phyloP scores from a whole-genome alignment of 2,329 filamentous ascomycete species.

The Claviceps arundinis region DNA sequence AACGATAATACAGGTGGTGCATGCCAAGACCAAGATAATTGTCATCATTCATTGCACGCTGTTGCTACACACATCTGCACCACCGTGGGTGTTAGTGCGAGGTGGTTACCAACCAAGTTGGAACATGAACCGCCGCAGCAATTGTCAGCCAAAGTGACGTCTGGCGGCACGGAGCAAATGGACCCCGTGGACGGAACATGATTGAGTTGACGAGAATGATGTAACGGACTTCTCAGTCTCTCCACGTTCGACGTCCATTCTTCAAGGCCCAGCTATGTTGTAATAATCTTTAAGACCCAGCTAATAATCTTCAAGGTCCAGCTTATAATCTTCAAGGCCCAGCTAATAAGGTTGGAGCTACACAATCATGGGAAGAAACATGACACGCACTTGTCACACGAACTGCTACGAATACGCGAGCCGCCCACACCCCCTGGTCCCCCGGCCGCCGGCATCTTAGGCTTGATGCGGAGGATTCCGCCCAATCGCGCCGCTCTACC shows the following conservation, averaged over 20 bases:
- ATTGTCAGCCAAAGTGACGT: neutral
- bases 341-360: neutral
- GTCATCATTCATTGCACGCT: too few relatives aligned
- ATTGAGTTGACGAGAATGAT: neutral
- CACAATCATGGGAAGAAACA: neutral
- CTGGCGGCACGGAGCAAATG: neutral
- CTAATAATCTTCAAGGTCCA: neutral
- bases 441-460: neutral
- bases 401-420: neutral
- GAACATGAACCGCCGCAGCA: neutral
- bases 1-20: neutral
- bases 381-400: neutral
- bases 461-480: neutral
- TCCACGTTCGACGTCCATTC: too few relatives aligned
- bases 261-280: neutral
- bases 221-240: too few relatives aligned
- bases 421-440: neutral
- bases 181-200: neutral
- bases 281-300: too few relatives aligned
- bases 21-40: neutral
- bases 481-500: too few relatives aligned
- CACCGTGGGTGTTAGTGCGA: neutral
- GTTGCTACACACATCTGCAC: too few relatives aligned
- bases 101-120: neutral
- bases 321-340: too few relatives aligned